Evolutionary conservation across 768 basidiomycete species (phyloP), one percentile per base, ranked within the genome.

Genomic region (Tephrocybe sp.): DNA sequence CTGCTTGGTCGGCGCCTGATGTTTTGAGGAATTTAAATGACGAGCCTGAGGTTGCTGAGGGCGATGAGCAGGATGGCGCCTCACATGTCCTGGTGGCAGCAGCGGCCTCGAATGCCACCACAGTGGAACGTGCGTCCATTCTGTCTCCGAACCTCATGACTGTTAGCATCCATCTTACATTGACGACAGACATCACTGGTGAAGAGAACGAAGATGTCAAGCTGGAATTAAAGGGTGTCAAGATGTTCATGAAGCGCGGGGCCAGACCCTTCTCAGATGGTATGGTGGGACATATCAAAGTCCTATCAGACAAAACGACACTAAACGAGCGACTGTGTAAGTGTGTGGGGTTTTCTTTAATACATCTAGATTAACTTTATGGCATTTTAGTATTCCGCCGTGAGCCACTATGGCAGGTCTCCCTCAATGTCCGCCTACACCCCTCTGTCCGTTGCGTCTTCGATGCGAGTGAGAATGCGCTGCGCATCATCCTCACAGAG

Each of bases 331-430:
- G 81, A 14, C 49, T 83, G 30, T 63, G 81, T 82, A 56, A 67
- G 77, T 47, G 19, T 17, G 44, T 48, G 40, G 16, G 47, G 38
- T 35, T 40, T 41, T 33, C 39, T 53, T 17, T 14, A 7, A 20
- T 33, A 38, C 40, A 20, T 26, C n/a, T n/a, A 20, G 22, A 39
- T 26, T 40, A 12, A 10, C n/a, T 19, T 41, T 19, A 26, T 35
- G 42, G 12, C 23, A 23, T 40, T 39, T 8, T 55, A 85, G 85
- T 87, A 12, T 86, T 88, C 67, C 79, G 85, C 6, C 80, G 85
- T 5, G 85, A 87, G 55, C 85, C 84, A 0, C 65, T 87, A 23
- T 80, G 82, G 73, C 81, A 87, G 59, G 80, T 86, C 0, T 79
- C 84, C 0, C 82, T 86, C 82, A 86, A 85, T 60, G 69, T 84